phyloP scores from a whole-genome alignment of 148 eudicot species.

The Hydrangea macrophylla region DNA sequence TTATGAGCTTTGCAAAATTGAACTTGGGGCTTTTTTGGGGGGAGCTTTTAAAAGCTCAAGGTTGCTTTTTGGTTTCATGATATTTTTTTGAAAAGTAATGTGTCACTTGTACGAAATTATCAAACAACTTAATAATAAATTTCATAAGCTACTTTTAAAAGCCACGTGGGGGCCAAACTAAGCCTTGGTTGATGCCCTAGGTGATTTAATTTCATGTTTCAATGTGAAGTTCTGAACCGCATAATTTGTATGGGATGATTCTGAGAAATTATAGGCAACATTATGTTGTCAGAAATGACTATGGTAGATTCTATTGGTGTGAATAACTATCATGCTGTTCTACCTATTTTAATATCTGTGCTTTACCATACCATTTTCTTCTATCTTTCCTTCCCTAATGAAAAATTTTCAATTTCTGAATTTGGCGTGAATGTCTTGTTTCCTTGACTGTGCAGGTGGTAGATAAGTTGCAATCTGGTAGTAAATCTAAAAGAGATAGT shows the following conservation, averaged over 20 bases:
- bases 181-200: neutral
- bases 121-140: too few relatives aligned
- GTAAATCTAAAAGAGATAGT: conserved; percentile 70
- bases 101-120: too few relatives aligned
- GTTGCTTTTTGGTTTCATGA: too few relatives aligned
- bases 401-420: conserved; percentile 6
- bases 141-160: too few relatives aligned
- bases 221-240: neutral
- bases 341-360: neutral
- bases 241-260: neutral
- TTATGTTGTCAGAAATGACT: too few relatives aligned
- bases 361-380: neutral
- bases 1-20: too few relatives aligned
- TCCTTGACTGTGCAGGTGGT: conserved; percentile 56
- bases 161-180: too few relatives aligned
- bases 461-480: conserved; percentile 75
- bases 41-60: too few relatives aligned
- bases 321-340: neutral
- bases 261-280: neutral
- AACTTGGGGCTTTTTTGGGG: too few relatives aligned
- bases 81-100: too few relatives aligned
- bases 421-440: conserved; percentile 8
- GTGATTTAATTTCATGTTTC: neutral
- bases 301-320: neutral
- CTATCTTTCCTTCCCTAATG: neutral